These are phyloP conservation scores for Larix sibirica DNA, from an alignment of 83 land plant species.

Conservation along the genomic window DNA sequence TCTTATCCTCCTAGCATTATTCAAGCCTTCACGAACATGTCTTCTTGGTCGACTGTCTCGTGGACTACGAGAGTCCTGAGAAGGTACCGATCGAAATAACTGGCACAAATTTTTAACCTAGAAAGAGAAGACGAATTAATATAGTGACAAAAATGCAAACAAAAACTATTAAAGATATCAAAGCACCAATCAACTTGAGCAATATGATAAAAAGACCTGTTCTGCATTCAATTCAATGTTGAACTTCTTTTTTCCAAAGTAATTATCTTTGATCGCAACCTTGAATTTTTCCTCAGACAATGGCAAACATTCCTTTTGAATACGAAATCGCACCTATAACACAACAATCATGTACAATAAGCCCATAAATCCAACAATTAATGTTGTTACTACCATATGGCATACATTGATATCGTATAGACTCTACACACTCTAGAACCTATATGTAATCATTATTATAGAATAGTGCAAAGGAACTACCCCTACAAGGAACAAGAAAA, in stretches of 20 bases:
- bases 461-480: no score
- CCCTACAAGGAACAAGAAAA: no score
- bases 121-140: not conserved
- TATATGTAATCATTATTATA: no score
- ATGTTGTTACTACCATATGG: not conserved
- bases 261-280: constrained; percentile 36
- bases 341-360: not conserved
- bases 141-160: not conserved
- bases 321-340: no score
- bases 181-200: not conserved
- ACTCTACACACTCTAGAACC: no score
- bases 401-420: not conserved
- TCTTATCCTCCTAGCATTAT: no score
- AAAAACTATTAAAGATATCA: not conserved
- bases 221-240: constrained; percentile 17
- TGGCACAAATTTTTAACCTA: constrained; percentile 34
- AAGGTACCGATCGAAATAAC: constrained; percentile 14
- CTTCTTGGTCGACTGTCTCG: no score
- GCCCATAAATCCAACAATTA: not conserved
- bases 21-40: not conserved
- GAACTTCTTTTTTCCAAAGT: constrained; percentile 32
- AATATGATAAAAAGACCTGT: constrained; percentile 20
- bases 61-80: no score
- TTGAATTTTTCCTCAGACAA: constrained; percentile 41
- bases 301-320: constrained; percentile 24